Evolutionary conservation across 2,329 filamentous ascomycete genomes (phyloP).

Genomic region (Phialemoniopsis sp.): DNA sequence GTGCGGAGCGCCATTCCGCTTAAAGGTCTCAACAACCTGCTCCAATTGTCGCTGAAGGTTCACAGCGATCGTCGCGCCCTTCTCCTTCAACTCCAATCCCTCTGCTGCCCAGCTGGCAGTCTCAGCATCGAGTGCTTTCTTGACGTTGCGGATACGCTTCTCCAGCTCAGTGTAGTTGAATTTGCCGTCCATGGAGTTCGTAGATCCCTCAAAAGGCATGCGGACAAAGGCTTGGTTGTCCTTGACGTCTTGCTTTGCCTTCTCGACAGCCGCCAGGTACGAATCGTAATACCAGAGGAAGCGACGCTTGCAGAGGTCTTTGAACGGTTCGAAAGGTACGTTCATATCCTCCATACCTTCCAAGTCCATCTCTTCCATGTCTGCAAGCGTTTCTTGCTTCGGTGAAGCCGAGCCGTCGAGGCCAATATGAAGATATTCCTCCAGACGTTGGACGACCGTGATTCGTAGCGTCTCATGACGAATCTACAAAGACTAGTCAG

Average conservation of each 20-base stretch:
- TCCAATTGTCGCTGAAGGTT: constrained; percentile 83
- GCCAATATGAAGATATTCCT: constrained; percentile 69
- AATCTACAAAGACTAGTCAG: constrained; percentile 53
- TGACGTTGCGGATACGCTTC: constrained; percentile 64
- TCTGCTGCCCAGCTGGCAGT: constrained; percentile 65
- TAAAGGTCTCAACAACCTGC: constrained; percentile 74
- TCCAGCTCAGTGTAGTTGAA: constrained; percentile 79
- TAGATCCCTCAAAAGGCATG: constrained; percentile 80
- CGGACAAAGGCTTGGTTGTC: constrained; percentile 63
- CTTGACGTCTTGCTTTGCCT: constrained; percentile 59
- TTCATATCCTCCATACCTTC: constrained; percentile 44
- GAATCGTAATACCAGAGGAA: constrained; percentile 96
- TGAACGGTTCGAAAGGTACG: constrained; percentile 77
- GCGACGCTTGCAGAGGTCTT: constrained; percentile 82
- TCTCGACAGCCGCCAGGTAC: constrained; percentile 69
- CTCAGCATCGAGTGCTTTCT: constrained; percentile 68
- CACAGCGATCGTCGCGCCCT: constrained; percentile 71
- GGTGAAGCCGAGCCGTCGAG: constrained; percentile 38
- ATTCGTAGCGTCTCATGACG: constrained; percentile 86
- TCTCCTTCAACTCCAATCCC: constrained; percentile 57
- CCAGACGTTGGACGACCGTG: constrained; percentile 79
- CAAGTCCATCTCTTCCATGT: constrained; percentile 39
- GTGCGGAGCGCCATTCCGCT: constrained; percentile 65
- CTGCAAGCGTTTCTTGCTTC: constrained; percentile 18
- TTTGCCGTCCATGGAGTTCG: constrained; percentile 80